Percentiles rank a stretch among this genome's conserved stretches.
These are phyloP conservation scores for Musa itinerans DNA, from an alignment of 176 grass and related monocot genomes.

Conservation along the genomic window DNA sequence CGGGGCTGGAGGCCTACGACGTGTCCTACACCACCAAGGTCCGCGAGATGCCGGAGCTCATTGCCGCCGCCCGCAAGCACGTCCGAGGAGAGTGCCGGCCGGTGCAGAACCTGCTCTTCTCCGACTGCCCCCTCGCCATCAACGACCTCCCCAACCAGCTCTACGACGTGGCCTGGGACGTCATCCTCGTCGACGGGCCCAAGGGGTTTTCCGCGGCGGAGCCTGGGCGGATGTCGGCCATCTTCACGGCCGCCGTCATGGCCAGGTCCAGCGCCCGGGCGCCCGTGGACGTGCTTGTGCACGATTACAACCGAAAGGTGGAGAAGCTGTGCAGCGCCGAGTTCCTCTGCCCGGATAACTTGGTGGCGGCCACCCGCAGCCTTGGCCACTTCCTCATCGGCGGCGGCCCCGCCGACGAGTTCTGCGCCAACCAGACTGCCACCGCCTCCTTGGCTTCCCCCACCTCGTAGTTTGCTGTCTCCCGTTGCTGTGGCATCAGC, in stretches of 20 bases:
- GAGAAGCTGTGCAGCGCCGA: slow-evolving; percentile 9
- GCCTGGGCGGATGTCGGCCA: slow-evolving; percentile 82
- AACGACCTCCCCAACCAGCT: slow-evolving; percentile 92
- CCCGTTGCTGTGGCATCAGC: too few species aligned
- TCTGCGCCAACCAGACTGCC: slow-evolving; percentile 2
- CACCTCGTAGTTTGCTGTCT: too few species aligned
- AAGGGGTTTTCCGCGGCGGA: slow-evolving; percentile 59
- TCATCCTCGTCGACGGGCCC: slow-evolving; percentile 91
- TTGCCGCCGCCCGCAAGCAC: slow-evolving; percentile 36
- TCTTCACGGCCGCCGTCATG: slow-evolving; percentile 76
- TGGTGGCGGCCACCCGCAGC: neutral
- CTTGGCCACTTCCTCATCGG: neutral
- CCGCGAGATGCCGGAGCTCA: slow-evolving; percentile 62
- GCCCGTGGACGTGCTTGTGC: slow-evolving; percentile 65
- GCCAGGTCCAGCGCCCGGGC: slow-evolving; percentile 40
- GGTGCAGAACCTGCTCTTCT: slow-evolving; percentile 91
- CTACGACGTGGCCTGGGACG: slow-evolving; percentile 81
- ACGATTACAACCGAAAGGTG: slow-evolving; percentile 30
- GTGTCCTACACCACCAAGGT: slow-evolving; percentile 78
- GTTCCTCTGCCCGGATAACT: slow-evolving; percentile 4
- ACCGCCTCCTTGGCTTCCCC: too few species aligned
- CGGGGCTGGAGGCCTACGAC: slow-evolving; percentile 86
- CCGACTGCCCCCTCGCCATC: slow-evolving; percentile 85
- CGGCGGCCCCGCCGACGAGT: neutral
- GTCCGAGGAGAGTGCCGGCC: slow-evolving; percentile 62